Evolutionary conservation across 2,329 filamentous ascomycete genomes (phyloP).

Genomic region (Ciborinia camelliae): DNA sequence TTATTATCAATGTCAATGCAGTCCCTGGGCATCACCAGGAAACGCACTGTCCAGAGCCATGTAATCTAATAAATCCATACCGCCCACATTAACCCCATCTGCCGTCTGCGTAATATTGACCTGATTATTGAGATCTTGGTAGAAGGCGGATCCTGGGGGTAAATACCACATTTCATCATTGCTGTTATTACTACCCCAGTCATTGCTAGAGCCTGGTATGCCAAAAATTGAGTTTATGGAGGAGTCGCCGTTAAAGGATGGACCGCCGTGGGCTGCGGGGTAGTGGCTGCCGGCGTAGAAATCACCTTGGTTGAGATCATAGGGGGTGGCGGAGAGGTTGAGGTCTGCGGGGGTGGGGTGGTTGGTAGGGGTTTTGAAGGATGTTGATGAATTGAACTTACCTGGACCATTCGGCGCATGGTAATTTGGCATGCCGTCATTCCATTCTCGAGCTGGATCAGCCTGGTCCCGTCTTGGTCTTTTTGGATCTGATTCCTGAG

Average conservation of each 20-base stretch:
- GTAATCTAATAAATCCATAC: constrained; percentile 63
- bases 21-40: constrained; percentile 9
- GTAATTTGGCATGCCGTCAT: constrained; percentile 32
- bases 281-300: constrained; percentile 49
- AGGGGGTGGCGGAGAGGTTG: constrained; percentile 59
- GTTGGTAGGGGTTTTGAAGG: constrained; percentile 6
- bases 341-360: constrained; percentile 25
- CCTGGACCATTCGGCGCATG: constrained; percentile 28
- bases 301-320: constrained; percentile 52
- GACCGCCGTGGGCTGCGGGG: constrained; percentile 27
- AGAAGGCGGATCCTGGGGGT: constrained; percentile 60
- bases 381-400: constrained; percentile 19
- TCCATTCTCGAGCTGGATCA: constrained; percentile 35
- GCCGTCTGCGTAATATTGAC: constrained; percentile 60
- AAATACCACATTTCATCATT: constrained; percentile 62
- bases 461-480: constrained; percentile 30
- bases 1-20: constrained; percentile 1
- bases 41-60: constrained; percentile 56
- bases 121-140: constrained; percentile 61
- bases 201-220: constrained; percentile 18
- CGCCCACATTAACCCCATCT: constrained; percentile 64
- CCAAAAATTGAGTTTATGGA: constrained; percentile 32
- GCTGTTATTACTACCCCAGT: constrained; percentile 30
- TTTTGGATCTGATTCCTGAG: constrained; percentile 37
- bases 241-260: constrained; percentile 28